Conservation (phyloP, 108 stramenopile species). For the Schizochytrium sp. region DNA sequence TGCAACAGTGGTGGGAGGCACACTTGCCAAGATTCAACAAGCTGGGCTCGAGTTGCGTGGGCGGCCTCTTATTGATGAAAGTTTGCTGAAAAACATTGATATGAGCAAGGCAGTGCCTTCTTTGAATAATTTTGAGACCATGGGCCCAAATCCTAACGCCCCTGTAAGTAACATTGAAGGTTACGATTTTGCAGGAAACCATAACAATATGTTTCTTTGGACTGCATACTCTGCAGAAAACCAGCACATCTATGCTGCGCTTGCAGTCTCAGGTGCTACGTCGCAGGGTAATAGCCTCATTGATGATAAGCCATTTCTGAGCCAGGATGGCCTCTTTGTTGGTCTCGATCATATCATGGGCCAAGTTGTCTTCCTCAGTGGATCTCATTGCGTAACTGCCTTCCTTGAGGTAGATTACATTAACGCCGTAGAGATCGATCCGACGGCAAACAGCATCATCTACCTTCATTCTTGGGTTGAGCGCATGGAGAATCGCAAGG, state of each 20-base stretch:
- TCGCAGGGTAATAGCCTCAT: slow-evolving; percentile 20
- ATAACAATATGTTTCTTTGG: slow-evolving; percentile 27
- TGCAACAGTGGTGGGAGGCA: background rate
- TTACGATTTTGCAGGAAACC: background rate
- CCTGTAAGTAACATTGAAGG: background rate
- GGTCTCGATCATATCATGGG: slow-evolving; percentile 52
- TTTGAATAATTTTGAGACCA: background rate
- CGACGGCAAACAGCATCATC: background rate
- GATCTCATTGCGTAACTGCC: slow-evolving; percentile 3
- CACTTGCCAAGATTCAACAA: background rate
- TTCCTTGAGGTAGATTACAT: slow-evolving; percentile 20
- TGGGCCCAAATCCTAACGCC: background rate
- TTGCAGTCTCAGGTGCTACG: background rate
- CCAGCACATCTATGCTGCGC: background rate
- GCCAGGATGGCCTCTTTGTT: background rate
- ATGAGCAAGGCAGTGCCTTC: background rate
- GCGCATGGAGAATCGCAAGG: background rate
- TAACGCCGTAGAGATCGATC: slow-evolving; percentile 1
- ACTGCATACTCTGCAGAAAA: background rate
- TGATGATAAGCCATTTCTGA: background rate
- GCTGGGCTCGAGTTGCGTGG: background rate
- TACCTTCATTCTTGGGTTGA: background rate
- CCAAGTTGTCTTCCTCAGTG: background rate
- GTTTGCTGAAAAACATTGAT: background rate
- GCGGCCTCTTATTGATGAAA: background rate